Evolutionary conservation across 2,329 filamentous ascomycete genomes (phyloP), one percentile per base, ranked within the genome.

Genomic region (Xylariaceae sp.): DNA sequence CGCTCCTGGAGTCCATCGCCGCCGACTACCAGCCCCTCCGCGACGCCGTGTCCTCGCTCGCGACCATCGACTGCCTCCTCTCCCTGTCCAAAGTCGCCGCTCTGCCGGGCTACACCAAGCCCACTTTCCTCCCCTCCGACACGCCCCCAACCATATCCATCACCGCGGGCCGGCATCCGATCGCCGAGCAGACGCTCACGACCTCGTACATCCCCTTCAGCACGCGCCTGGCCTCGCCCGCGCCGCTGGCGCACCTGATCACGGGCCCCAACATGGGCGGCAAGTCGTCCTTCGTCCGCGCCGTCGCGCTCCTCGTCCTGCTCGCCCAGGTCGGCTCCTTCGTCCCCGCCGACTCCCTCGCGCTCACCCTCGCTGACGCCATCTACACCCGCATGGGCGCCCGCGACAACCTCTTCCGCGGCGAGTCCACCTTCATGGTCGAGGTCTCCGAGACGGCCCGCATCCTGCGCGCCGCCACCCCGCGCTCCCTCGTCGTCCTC

Each of bases 201-300:
- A 79, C 85, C 50, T 74, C 79, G 36, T 98, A 97, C 63, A 94
- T 98, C 41, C 90, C 92, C 32, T 98, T 98, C 63, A 78, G 84
- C 54, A 84, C 88, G 9, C 67, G 76, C 2, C 76, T 97, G 32
- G 73, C 78, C n/a, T 74, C 79, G 3, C 73, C 78, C 1, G 59
- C 70, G 1, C 76, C 79, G 0, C 74, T 85, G 5, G 87, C 88
- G 2, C 77, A 96, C 51, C 81, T 97, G 40, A 83, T 98, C 54
- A 98, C 92, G 0, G 92, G 92, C 0, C 92, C 92, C 19, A 98
- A 98, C 67, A 98, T 98, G 92, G 92, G 92, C 54, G 92, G 92
- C 40, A 98, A 98, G 60, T 95, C 88, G n/a, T 92, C 85, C 41
- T 98, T 95, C 61, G 90, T 98, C 15, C 87, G 92, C 37, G 86